A percentile compares a stretch with the other conserved stretches of the same genome.
phyloP scores from a whole-genome alignment of 495 filamentous ascomycete genomes.

The Chaetomidium leptoderma region DNA sequence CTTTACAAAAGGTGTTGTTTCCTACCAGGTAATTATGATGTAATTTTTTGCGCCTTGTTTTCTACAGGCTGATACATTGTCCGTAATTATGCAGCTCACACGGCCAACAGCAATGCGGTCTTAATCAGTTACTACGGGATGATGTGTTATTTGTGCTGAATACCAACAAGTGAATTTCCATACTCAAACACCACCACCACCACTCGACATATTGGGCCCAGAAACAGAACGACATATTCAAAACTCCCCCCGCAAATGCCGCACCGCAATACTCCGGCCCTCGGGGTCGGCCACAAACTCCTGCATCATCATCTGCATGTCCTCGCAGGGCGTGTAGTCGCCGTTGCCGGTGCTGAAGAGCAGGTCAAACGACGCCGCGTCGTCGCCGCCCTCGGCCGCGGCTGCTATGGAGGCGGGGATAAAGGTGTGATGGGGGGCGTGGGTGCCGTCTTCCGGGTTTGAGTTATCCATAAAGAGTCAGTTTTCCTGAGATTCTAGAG shows the following conservation, averaged over 20 bases:
- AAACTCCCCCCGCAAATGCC: not conserved
- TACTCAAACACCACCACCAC: too few species aligned
- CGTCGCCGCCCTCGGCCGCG: not conserved
- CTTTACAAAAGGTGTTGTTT: too few species aligned
- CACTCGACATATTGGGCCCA: too few species aligned
- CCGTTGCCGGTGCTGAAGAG: conserved; percentile 3
- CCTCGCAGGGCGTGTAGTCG: conserved; percentile 9
- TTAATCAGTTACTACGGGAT: too few species aligned
- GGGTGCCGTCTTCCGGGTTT: not conserved
- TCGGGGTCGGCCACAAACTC: conserved; percentile 10
- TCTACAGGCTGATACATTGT: too few species aligned
- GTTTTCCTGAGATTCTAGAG: not conserved
- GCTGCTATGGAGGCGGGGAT: not conserved
- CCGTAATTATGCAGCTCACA: too few species aligned
- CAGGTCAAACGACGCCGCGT: conserved; percentile 2
- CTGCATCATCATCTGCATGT: conserved; percentile 8
- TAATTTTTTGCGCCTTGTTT: too few species aligned
- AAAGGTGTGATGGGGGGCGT: not conserved
- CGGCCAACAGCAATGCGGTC: too few species aligned
- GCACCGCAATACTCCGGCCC: not conserved
- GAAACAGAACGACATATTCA: too few species aligned
- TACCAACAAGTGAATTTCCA: too few species aligned
- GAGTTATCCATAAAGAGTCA: not conserved
- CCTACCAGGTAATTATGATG: too few species aligned
- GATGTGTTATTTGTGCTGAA: not conserved